phyloP scores from a whole-genome alignment of 306 rosid species.

The Malus sylvestris region DNA sequence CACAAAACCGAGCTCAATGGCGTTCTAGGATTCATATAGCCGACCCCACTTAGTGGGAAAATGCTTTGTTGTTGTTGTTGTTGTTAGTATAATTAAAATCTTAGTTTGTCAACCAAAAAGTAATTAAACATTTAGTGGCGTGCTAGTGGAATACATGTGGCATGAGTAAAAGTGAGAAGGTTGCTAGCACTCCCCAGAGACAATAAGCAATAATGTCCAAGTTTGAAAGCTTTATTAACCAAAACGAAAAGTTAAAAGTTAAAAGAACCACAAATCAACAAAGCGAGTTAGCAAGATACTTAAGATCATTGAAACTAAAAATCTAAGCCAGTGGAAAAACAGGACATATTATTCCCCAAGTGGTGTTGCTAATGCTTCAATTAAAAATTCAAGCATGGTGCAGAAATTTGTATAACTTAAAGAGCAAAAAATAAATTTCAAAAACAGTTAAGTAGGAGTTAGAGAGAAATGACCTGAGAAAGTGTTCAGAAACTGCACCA shows the following conservation, averaged over 20 bases:
- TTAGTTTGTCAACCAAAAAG: too few relatives aligned
- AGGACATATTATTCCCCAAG: neutral
- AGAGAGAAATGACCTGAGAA: slow-evolving; percentile 49
- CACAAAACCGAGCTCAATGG: too few relatives aligned
- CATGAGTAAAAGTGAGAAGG: too few relatives aligned
- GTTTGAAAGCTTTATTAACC: neutral
- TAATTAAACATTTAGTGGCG: too few relatives aligned
- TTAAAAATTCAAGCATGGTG: neutral
- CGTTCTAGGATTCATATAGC: too few relatives aligned
- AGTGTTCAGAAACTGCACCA: slow-evolving; percentile 76
- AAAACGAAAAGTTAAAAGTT: neutral
- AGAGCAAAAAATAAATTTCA: neutral
- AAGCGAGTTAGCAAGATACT: neutral
- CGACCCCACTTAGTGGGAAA: too few relatives aligned
- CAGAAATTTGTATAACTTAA: neutral
- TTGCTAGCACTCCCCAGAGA: neutral
- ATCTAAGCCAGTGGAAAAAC: neutral
- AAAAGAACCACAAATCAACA: neutral
- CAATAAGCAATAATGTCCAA: neutral
- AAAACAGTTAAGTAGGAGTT: neutral
- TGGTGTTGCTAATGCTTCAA: neutral
- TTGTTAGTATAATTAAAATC: too few relatives aligned
- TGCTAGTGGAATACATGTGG: too few relatives aligned
- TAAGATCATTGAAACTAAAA: neutral
- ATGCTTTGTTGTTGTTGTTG: too few relatives aligned